Evolutionary conservation across 1,139 yeast species (phyloP).

Genomic region (Hansenula lynferdii): DNA sequence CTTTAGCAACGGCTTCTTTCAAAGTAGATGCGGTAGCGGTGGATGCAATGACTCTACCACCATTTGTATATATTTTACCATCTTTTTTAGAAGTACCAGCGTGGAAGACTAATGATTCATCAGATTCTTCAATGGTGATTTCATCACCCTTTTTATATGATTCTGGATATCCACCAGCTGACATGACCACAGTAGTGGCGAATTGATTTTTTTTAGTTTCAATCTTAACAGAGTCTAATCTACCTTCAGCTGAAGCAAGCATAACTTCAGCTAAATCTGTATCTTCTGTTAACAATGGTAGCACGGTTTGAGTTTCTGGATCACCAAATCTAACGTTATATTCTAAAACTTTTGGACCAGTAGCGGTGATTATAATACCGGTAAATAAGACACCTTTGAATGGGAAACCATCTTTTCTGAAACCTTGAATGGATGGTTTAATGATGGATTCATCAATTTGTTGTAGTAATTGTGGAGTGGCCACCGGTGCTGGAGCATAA

Average conservation of each 20-base stretch:
- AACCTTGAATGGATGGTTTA: conserved; percentile 91
- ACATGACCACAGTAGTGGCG: conserved; percentile 90
- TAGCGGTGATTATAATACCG: conserved; percentile 85
- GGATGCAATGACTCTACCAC: conserved; percentile 96
- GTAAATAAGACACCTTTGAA: conserved; percentile 95
- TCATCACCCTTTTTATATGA: conserved; percentile 80
- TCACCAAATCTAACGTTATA: conserved; percentile 98
- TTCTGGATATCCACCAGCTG: conserved; percentile 98
- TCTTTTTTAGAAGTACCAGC: conserved; percentile 73
- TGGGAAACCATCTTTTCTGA: conserved; percentile 94
- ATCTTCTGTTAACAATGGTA: conserved; percentile 76
- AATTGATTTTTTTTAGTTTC: conserved; percentile 54
- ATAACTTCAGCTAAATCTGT: conserved; percentile 91
- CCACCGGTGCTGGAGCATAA: conserved; percentile 98
- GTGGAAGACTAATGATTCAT: conserved; percentile 66
- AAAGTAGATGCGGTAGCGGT: conserved; percentile 79
- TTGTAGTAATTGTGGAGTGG: conserved; percentile 63
- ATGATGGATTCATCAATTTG: conserved; percentile 70
- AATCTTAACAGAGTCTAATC: conserved; percentile 80
- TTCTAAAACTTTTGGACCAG: conserved; percentile 92
- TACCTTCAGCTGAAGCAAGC: conserved; percentile 91
- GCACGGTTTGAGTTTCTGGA: conserved; percentile 96
- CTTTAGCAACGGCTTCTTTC: conserved; percentile 76
- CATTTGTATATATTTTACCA: conserved; percentile 72
- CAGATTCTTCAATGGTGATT: conserved; percentile 48